phyloP scores from a whole-genome alignment of 164 flowering plant species.

The Tetracentron sinense region DNA sequence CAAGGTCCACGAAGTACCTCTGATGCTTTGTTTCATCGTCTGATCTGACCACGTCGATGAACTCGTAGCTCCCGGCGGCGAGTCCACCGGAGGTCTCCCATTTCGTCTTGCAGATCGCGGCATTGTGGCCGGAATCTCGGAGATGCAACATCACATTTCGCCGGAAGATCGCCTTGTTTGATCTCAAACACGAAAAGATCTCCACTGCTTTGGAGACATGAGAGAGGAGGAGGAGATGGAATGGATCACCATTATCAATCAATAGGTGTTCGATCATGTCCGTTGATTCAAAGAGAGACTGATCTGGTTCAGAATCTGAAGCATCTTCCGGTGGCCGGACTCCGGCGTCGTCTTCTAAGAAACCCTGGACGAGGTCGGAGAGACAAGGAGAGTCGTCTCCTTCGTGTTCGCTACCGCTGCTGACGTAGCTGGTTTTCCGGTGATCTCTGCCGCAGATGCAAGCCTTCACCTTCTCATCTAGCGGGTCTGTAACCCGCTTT shows the following conservation, averaged over 20 bases:
- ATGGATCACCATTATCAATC: background rate
- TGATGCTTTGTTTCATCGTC: conserved; percentile 1
- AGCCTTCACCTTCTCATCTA: background rate
- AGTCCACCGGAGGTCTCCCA: background rate
- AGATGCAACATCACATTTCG: background rate
- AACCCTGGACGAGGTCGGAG: background rate
- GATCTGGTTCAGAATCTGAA: background rate
- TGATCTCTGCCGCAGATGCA: background rate
- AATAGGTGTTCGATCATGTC: background rate
- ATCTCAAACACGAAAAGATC: background rate
- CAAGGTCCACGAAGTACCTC: conserved; percentile 58
- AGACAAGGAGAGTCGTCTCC: background rate
- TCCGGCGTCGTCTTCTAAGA: background rate
- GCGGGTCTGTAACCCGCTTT: background rate
- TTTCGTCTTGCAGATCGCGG: background rate
- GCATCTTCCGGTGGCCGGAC: background rate
- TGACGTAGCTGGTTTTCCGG: background rate
- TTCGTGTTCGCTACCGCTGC: too few relatives aligned
- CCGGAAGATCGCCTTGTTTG: background rate
- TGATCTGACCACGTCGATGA: background rate
- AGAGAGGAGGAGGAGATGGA: background rate
- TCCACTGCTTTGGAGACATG: background rate
- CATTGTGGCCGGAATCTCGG: background rate
- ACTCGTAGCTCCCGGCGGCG: background rate
- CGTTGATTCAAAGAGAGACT: background rate